Evolutionary conservation across 2,329 filamentous ascomycete species (phyloP).

Genomic region (Teratosphaeria destructans): DNA sequence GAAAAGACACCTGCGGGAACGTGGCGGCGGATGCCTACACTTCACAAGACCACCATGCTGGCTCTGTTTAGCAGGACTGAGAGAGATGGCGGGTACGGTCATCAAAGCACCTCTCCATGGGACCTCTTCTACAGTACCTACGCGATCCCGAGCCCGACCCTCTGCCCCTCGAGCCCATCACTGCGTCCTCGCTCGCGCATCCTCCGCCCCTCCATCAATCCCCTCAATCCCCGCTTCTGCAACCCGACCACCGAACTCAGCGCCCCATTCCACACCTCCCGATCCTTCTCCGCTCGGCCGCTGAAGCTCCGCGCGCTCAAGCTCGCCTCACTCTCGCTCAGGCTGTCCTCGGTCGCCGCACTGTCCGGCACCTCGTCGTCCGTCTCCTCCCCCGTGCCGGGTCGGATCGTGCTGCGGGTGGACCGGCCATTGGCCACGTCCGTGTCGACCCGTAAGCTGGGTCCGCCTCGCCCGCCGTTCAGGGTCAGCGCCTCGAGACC

Average conservation of each 20-base stretch:
- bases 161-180: constrained; percentile 22
- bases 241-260: constrained; percentile 84
- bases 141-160: constrained; percentile 28
- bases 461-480: constrained; percentile 27
- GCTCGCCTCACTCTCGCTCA: constrained; percentile 23
- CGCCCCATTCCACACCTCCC: constrained; percentile 70
- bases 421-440: constrained; percentile 32
- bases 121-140: constrained; percentile 1
- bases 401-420: constrained; percentile 26
- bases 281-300: constrained; percentile 32
- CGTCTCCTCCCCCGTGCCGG: constrained; percentile 22
- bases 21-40: too few relatives aligned
- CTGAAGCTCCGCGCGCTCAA: constrained; percentile 27
- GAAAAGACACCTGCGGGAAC: too few relatives aligned
- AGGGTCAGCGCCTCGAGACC: constrained; percentile 30
- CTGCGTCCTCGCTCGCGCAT: constrained; percentile 60
- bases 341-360: constrained; percentile 24
- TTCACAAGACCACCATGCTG: too few relatives aligned
- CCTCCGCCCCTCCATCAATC: constrained; percentile 86
- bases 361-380: constrained; percentile 27
- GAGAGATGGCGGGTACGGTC: too few relatives aligned
- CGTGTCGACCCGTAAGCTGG: constrained; percentile 41
- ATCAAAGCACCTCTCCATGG: not conserved
- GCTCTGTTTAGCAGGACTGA: too few relatives aligned
- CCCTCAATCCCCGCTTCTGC: constrained; percentile 84